A percentile compares a stretch with the other conserved stretches of the same genome.
Conservation (phyloP, 2,329 filamentous ascomycete species). For the Penicillium hesseltinei region DNA sequence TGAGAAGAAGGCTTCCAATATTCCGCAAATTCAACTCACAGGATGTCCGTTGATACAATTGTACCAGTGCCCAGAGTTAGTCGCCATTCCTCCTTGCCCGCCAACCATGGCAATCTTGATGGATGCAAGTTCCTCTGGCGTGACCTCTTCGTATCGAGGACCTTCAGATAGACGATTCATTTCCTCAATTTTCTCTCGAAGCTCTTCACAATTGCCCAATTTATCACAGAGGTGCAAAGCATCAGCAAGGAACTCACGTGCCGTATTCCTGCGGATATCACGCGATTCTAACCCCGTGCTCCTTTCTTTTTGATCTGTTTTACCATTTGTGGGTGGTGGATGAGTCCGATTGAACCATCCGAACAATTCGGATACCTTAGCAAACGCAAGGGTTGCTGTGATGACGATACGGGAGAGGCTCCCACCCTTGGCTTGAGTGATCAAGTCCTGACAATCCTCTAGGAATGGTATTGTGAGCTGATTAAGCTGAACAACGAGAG, state of each 20-base stretch:
- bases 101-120: constrained; percentile 14
- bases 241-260: constrained; percentile 1
- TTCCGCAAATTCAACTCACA: constrained; percentile 2
- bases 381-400: constrained; percentile 5
- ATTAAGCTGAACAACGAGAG: too few species aligned
- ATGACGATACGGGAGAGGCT: neutral
- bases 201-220: constrained; percentile 2
- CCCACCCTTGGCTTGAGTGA: too few species aligned
- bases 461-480: too few species aligned
- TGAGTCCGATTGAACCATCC: constrained; percentile 3
- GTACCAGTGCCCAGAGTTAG: constrained; percentile 15
- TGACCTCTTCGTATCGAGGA: constrained; percentile 7
- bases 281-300: neutral
- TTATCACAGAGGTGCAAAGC: constrained; percentile 1
- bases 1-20: neutral
- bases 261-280: neutral
- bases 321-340: neutral
- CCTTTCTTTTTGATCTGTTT: neutral
- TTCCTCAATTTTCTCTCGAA: constrained; percentile 1
- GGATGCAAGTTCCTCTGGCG: constrained; percentile 6
- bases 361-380: neutral
- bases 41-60: constrained; percentile 16
- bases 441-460: too few species aligned
- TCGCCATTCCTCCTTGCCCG: constrained; percentile 10
- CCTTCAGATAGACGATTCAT: constrained; percentile 3